Percentiles rank a stretch among this genome's conserved stretches.
Evolutionary conservation across 352 stramenopile species (phyloP).

Genomic region (Pythium angustatum): DNA sequence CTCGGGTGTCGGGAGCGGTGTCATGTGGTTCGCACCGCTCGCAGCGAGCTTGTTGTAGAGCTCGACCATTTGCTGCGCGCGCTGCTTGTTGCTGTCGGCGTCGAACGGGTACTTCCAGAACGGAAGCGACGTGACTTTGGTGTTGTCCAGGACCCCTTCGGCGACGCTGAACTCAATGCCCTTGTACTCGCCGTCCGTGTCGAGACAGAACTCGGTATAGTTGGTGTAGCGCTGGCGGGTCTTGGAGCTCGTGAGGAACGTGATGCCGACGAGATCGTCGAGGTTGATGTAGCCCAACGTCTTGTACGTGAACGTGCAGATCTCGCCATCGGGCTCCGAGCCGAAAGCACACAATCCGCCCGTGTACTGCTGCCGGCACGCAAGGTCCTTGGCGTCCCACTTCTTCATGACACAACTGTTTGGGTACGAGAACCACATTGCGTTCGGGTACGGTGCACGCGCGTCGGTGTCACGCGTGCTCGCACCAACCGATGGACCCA

Average conservation of each 20-base stretch:
- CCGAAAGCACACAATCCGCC: slow-evolving; percentile 33
- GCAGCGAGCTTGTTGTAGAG: slow-evolving; percentile 37
- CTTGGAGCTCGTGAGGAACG: slow-evolving; percentile 34
- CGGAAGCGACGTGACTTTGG: slow-evolving; percentile 32
- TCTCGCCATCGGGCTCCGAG: slow-evolving; percentile 18
- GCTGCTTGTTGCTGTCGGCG: slow-evolving; percentile 33
- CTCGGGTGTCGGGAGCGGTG: slow-evolving; percentile 35
- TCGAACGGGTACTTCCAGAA: slow-evolving; percentile 60
- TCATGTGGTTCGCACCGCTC: slow-evolving; percentile 36
- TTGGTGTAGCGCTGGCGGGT: slow-evolving; percentile 37
- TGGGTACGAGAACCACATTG: slow-evolving; percentile 69
- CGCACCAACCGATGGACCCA: slow-evolving; percentile 49
- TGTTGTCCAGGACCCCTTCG: slow-evolving; percentile 12
- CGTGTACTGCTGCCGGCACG: slow-evolving; percentile 20
- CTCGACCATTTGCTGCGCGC: slow-evolving; percentile 41
- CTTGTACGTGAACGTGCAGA: slow-evolving; percentile 37
- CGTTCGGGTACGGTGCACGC: slow-evolving; percentile 56
- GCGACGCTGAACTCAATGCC: slow-evolving; percentile 44
- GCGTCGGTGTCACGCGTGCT: slow-evolving; percentile 35
- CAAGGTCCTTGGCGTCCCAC: slow-evolving; percentile 41
- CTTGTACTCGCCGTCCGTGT: slow-evolving; percentile 33
- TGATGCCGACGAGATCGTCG: slow-evolving; percentile 75
- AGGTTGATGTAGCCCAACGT: slow-evolving; percentile 54
- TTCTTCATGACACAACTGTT: slow-evolving; percentile 48
- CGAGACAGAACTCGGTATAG: slow-evolving; percentile 57